These are phyloP conservation scores for Leishmania guyanensis DNA, from an alignment of 208 protist genomes.

Conservation along the genomic window DNA sequence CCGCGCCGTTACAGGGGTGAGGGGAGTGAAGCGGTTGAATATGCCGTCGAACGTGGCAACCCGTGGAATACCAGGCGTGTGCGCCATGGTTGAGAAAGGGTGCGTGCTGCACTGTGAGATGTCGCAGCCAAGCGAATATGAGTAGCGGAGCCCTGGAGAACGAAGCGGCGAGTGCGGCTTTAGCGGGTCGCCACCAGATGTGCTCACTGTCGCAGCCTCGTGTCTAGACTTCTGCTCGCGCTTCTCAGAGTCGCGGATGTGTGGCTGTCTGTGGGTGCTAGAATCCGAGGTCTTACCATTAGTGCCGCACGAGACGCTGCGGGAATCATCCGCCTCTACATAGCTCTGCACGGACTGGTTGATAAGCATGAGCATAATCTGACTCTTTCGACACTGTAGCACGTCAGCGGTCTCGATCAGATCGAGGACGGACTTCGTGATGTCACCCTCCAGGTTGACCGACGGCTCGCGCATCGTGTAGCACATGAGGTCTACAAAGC, in stretches of 20 bases:
- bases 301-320: not conserved
- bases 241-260: not conserved
- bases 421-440: constrained; percentile 74
- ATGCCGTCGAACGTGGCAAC: constrained; percentile 24
- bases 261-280: not conserved
- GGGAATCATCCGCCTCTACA: constrained; percentile 7
- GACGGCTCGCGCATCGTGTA: constrained; percentile 70
- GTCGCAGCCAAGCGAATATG: not conserved
- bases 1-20: constrained; percentile 23
- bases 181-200: not conserved
- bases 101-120: not conserved
- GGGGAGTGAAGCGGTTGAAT: constrained; percentile 3
- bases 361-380: constrained; percentile 85
- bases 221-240: not conserved
- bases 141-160: not conserved
- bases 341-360: constrained; percentile 50
- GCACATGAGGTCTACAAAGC: constrained; percentile 66
- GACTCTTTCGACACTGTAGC: constrained; percentile 75
- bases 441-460: constrained; percentile 68
- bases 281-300: not conserved
- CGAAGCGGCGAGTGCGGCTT: not conserved
- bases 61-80: constrained; percentile 4
- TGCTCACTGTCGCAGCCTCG: not conserved
- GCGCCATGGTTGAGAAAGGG: not conserved
- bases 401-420: constrained; percentile 61